A percentile compares a stretch with the other conserved stretches of the same genome.
Conservation (phyloP, 2,329 filamentous ascomycete genomes). For the Ascocoryne sarcoides region DNA sequence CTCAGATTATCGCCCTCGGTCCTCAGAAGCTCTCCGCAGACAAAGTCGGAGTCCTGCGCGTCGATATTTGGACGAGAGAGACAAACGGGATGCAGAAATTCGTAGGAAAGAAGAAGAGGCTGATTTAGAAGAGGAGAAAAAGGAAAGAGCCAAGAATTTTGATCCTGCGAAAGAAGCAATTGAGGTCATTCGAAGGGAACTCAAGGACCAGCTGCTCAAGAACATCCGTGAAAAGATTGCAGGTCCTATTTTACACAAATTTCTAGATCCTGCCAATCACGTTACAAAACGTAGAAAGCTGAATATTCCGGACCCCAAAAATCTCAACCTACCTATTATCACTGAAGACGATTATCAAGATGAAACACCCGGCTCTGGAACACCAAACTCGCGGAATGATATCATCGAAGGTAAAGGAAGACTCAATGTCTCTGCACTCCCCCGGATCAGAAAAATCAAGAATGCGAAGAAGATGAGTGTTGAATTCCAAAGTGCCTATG, state of each 20-base stretch:
- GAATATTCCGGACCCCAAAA: slow-evolving; percentile 63
- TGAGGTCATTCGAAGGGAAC: slow-evolving; percentile 67
- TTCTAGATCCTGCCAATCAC: slow-evolving; percentile 75
- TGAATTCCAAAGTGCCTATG: slow-evolving; percentile 61
- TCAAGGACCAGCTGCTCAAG: slow-evolving; percentile 78
- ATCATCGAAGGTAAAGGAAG: slow-evolving; percentile 45
- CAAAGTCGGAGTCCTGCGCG: slow-evolving; percentile 36
- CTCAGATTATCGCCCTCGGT: slow-evolving; percentile 2
- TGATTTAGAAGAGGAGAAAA: slow-evolving; percentile 85
- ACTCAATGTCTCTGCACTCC: slow-evolving; percentile 55
- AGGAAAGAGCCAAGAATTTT: slow-evolving; percentile 74
- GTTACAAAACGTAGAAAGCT: slow-evolving; percentile 69
- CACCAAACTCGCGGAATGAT: slow-evolving; percentile 55
- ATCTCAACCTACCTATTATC: slow-evolving; percentile 45
- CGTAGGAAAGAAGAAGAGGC: slow-evolving; percentile 65
- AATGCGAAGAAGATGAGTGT: slow-evolving; percentile 46
- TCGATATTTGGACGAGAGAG: slow-evolving; percentile 37
- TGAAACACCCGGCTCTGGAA: slow-evolving; percentile 48
- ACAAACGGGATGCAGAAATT: slow-evolving; percentile 58
- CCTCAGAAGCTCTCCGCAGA: slow-evolving; percentile 10
- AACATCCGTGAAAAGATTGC: slow-evolving; percentile 86
- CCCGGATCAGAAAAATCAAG: slow-evolving; percentile 66
- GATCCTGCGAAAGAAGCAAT: slow-evolving; percentile 85
- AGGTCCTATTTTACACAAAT: slow-evolving; percentile 69
- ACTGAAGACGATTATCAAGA: slow-evolving; percentile 54